Evolutionary conservation across 768 basidiomycete genomes (phyloP).

Genomic region (Pleurotus sapidus): DNA sequence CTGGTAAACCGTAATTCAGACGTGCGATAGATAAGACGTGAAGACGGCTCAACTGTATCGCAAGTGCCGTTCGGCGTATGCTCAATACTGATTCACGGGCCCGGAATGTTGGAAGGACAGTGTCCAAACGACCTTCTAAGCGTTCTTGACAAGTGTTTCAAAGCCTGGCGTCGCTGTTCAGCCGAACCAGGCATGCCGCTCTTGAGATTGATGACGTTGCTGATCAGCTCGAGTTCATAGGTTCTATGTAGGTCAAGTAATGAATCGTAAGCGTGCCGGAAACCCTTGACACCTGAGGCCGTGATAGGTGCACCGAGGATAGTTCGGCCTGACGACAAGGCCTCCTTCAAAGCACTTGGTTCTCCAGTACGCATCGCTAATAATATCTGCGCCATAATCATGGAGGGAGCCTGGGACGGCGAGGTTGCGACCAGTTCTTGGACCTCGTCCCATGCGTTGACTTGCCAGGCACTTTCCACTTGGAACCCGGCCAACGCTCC

Average conservation of each 20-base stretch:
- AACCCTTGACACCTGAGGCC: constrained; percentile 77
- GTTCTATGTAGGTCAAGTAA: constrained; percentile 81
- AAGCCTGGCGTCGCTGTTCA: constrained; percentile 28
- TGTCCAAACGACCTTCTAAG: constrained; percentile 72
- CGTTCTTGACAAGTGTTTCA: constrained; percentile 42
- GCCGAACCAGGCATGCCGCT: constrained; percentile 17
- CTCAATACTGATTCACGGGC: constrained; percentile 86
- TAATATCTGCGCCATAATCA: constrained; percentile 76
- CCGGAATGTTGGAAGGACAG: constrained; percentile 84
- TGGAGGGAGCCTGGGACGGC: constrained; percentile 52
- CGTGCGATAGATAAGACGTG: neutral
- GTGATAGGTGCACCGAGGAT: constrained; percentile 78
- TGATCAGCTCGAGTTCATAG: constrained; percentile 79
- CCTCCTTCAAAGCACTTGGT: constrained; percentile 36
- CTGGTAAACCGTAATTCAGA: constrained; percentile 11
- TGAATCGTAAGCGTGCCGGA: constrained; percentile 85
- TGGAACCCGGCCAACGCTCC: constrained; percentile 75
- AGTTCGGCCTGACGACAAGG: constrained; percentile 63
- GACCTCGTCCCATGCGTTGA: constrained; percentile 90
- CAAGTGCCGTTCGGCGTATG: constrained; percentile 83
- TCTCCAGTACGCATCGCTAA: constrained; percentile 71
- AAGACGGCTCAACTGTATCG: constrained; percentile 50
- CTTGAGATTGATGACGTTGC: constrained; percentile 38
- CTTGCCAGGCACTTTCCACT: constrained; percentile 94
- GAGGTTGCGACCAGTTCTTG: constrained; percentile 51